These are phyloP conservation scores for Ilyonectria destructans DNA, from an alignment of 2,329 filamentous ascomycete species.

Conservation along the genomic window DNA sequence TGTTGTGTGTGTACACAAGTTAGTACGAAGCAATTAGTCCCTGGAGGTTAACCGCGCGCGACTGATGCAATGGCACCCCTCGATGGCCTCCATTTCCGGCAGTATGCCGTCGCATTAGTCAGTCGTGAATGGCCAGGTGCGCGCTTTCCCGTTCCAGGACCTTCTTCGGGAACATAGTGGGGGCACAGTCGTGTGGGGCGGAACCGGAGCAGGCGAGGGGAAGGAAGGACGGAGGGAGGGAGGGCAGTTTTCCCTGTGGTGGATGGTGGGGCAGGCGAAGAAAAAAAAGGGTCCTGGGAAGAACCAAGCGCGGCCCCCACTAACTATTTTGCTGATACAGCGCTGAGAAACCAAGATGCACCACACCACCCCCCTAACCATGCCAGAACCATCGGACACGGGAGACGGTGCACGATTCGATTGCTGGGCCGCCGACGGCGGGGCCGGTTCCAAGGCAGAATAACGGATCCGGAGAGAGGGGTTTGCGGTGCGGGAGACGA, in stretches of 20 bases:
- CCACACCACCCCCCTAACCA: background rate
- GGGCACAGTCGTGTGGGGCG: slow-evolving; percentile 14
- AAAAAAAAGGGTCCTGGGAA: slow-evolving; percentile 13
- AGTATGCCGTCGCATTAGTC: slow-evolving; percentile 7
- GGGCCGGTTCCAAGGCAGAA: background rate
- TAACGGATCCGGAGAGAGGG: background rate
- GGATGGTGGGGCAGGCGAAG: slow-evolving; percentile 8
- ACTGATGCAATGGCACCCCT: slow-evolving; percentile 31
- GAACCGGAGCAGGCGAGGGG: slow-evolving; percentile 11
- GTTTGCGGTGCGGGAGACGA: background rate
- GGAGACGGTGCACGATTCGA: background rate
- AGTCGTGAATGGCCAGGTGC: background rate
- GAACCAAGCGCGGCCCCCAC: background rate
- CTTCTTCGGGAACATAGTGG: background rate
- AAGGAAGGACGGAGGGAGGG: background rate
- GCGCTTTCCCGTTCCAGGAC: background rate
- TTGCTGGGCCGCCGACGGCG: background rate
- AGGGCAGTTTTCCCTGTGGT: background rate
- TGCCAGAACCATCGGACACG: background rate
- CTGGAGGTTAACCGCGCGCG: slow-evolving; percentile 30
- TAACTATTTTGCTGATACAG: slow-evolving; percentile 6
- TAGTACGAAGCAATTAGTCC: background rate
- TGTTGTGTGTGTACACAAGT: too few species aligned
- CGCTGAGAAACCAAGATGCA: slow-evolving; percentile 12
- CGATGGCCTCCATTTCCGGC: background rate